phyloP scores from a whole-genome alignment of 371 early-diverging fungal genomes.

The Massospora cicadina region DNA sequence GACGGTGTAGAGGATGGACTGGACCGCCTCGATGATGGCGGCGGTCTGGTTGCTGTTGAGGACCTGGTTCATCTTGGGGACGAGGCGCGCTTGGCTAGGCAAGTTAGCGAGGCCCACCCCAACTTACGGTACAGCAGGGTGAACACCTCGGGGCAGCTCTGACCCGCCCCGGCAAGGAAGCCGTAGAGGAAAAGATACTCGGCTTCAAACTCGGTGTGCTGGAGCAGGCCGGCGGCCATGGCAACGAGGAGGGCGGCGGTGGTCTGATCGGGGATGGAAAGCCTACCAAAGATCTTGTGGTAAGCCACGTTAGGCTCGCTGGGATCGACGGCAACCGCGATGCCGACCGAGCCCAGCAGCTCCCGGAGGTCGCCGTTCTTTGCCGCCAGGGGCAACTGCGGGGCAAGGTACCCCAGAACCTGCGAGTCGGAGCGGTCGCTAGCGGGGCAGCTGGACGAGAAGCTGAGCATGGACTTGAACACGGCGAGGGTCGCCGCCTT shows the following conservation, averaged over 20 bases:
- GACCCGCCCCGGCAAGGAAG: slow-evolving; percentile 59
- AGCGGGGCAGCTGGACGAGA: slow-evolving; percentile 23
- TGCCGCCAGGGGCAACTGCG: slow-evolving; percentile 46
- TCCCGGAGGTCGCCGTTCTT: slow-evolving; percentile 41
- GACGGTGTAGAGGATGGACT: slow-evolving; percentile 55
- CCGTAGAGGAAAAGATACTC: slow-evolving; percentile 70
- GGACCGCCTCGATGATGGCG: slow-evolving; percentile 51
- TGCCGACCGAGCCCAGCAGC: slow-evolving; percentile 34
- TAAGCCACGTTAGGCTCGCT: slow-evolving; percentile 26
- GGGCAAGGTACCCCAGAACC: slow-evolving; percentile 54
- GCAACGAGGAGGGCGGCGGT: slow-evolving; percentile 48
- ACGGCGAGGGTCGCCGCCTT: slow-evolving; percentile 51
- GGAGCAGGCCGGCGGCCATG: slow-evolving; percentile 58
- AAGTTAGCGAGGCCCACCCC: not conserved
- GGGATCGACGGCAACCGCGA: slow-evolving; percentile 24
- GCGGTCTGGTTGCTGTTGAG: slow-evolving; percentile 45
- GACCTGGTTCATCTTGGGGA: slow-evolving; percentile 61
- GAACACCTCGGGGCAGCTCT: slow-evolving; percentile 55
- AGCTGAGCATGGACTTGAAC: slow-evolving; percentile 47
- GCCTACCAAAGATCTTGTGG: slow-evolving; percentile 40
- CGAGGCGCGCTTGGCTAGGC: slow-evolving; percentile 39
- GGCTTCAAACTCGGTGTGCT: slow-evolving; percentile 64
- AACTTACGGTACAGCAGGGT: slow-evolving; percentile 36
- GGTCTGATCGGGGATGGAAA: slow-evolving; percentile 42
- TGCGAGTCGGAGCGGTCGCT: slow-evolving; percentile 31